These are phyloP conservation scores for Paraconiothyrium sp. DNA, from an alignment of 2,329 filamentous ascomycete genomes.

Conservation along the genomic window DNA sequence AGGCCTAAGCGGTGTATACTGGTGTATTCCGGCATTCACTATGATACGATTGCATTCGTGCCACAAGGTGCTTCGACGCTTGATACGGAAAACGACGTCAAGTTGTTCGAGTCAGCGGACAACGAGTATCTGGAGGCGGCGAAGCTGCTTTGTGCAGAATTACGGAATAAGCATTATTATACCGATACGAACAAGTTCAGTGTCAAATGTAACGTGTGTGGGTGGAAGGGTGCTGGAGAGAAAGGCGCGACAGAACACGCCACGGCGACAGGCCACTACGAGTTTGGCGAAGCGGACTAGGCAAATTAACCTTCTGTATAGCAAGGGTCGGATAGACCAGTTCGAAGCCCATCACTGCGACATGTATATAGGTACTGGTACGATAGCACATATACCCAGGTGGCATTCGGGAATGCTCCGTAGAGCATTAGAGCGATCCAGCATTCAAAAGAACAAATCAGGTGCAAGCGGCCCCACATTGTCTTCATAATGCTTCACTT, in stretches of 20 bases:
- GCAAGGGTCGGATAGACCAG: not conserved
- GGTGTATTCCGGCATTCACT: conserved; percentile 92
- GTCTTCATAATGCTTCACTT: not conserved
- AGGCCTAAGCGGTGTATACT: conserved; percentile 74
- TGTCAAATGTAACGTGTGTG: conserved; percentile 79
- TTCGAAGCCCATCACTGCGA: not conserved
- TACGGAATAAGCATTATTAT: conserved; percentile 81
- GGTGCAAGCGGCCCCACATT: not conserved
- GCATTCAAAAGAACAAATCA: not conserved
- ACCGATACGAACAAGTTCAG: conserved; percentile 86
- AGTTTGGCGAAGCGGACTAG: conserved; percentile 47
- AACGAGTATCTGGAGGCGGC: conserved; percentile 68
- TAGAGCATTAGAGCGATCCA: conserved; percentile 3
- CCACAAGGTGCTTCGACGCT: conserved; percentile 64
- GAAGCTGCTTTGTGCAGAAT: conserved; percentile 59
- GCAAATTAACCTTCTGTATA: not conserved
- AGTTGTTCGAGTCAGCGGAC: conserved; percentile 72
- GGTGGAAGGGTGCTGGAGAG: conserved; percentile 74
- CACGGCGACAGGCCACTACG: conserved; percentile 60
- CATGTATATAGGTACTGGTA: not conserved
- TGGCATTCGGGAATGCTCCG: not conserved
- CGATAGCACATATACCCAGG: conserved; percentile 6
- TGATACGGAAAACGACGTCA: conserved; percentile 80
- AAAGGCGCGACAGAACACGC: conserved; percentile 70
- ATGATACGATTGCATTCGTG: conserved; percentile 85